A percentile compares a stretch with the other conserved stretches of the same genome.
Evolutionary conservation across 2,329 filamentous ascomycete genomes (phyloP).

Genomic region (Clarireedia hainanense): DNA sequence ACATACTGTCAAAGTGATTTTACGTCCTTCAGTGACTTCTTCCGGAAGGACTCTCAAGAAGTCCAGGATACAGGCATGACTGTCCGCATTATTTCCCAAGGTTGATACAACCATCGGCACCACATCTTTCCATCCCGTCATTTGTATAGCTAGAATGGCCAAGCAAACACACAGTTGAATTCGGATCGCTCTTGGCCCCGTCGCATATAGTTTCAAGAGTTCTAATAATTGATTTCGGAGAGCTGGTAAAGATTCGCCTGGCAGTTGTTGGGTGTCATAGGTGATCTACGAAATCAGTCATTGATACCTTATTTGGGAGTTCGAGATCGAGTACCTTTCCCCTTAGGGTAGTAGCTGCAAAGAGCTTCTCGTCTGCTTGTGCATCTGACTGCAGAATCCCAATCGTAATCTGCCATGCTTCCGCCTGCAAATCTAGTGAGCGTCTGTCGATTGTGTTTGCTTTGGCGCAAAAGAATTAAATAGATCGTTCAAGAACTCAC

Average conservation of each 20-base stretch:
- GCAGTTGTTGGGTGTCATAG: conserved; percentile 88
- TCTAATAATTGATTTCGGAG: conserved; percentile 79
- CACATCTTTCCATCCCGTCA: conserved; percentile 93
- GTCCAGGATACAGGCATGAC: conserved; percentile 83
- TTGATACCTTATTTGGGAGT: background rate
- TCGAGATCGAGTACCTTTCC: conserved; percentile 66
- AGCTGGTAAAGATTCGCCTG: conserved; percentile 62
- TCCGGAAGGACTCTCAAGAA: conserved; percentile 95
- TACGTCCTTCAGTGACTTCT: conserved; percentile 98
- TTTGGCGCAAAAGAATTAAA: conserved; percentile 9
- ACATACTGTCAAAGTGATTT: conserved; percentile 98
- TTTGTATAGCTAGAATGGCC: conserved; percentile 90
- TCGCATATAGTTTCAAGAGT: conserved; percentile 72
- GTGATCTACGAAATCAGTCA: conserved; percentile 61
- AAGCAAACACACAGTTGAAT: conserved; percentile 93
- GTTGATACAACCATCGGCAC: conserved; percentile 71
- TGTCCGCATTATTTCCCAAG: conserved; percentile 67
- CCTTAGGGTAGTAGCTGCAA: conserved; percentile 93
- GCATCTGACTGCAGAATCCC: conserved; percentile 76
- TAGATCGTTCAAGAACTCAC: conserved; percentile 43
- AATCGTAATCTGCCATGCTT: conserved; percentile 86
- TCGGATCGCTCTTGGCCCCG: conserved; percentile 75
- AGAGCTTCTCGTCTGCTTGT: conserved; percentile 80
- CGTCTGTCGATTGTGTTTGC: conserved; percentile 7
- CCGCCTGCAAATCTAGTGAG: conserved; percentile 48